These are phyloP conservation scores for Parascedosporium putredinis DNA, from an alignment of 2,329 filamentous ascomycete genomes.

Conservation along the genomic window DNA sequence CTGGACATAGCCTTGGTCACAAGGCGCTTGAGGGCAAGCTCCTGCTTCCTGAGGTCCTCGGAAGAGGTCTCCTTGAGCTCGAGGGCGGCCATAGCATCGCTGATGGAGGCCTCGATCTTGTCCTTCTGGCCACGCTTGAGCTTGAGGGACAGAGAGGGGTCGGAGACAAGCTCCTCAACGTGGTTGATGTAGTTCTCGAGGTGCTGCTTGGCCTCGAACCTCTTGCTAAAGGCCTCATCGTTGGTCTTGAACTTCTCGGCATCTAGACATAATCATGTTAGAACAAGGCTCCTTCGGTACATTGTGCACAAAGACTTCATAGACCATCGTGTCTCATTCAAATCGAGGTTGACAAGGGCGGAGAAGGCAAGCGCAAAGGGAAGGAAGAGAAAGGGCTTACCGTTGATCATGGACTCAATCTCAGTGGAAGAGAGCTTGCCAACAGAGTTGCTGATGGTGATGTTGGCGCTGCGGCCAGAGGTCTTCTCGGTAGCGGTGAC, in stretches of 20 bases:
- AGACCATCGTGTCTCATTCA: no score
- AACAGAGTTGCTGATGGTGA: constrained; percentile 99
- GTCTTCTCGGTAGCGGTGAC: constrained; percentile 99
- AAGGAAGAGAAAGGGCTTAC: no score
- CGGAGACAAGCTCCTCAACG: constrained; percentile 97
- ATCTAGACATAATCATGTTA: constrained; percentile 35
- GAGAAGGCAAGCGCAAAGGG: no score
- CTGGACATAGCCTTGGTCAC: constrained; percentile 98
- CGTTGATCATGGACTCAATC: constrained; percentile 96
- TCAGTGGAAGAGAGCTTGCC: constrained; percentile 91
- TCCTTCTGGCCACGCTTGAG: constrained; percentile 99
- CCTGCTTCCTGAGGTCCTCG: constrained; percentile 99
- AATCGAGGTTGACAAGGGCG: no score
- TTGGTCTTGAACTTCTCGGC: constrained; percentile 98
- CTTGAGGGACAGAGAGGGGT: constrained; percentile 91
- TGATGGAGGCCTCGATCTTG: constrained; percentile 96
- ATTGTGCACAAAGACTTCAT: no score
- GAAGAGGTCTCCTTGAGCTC: constrained; percentile 86
- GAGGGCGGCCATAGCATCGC: constrained; percentile 93
- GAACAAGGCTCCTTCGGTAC: background rate
- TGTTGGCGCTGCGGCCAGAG: constrained; percentile 95
- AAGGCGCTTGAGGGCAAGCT: constrained; percentile 91
- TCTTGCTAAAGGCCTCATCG: constrained; percentile 98
- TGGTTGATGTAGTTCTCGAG: constrained; percentile 98
- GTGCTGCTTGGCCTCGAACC: constrained; percentile 97